A percentile compares a stretch with the other conserved stretches of the same genome.
phyloP scores from a whole-genome alignment of 805 yeast species.

The Cyberlindnera saturnus region DNA sequence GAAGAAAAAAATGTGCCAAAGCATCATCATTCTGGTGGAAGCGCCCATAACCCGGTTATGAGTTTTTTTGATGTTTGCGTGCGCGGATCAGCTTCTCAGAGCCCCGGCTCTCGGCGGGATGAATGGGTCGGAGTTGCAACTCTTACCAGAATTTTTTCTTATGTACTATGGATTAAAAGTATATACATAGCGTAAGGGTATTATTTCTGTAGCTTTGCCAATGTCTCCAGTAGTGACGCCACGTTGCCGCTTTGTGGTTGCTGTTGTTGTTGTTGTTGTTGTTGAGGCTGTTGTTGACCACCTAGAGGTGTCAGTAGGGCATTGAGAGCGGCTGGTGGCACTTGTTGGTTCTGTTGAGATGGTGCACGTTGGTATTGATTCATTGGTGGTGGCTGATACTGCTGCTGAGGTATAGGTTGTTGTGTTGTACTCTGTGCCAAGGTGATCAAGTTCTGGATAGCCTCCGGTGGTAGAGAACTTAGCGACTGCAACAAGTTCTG shows the following conservation, averaged over 20 bases:
- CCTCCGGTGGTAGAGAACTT: conserved; percentile 6
- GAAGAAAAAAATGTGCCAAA: background rate
- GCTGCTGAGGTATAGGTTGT: conserved; percentile 5
- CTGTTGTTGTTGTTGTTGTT: conserved; percentile 5
- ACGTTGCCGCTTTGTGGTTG: conserved; percentile 21
- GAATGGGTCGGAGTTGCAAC: no score
- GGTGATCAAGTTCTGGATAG: conserved; percentile 5
- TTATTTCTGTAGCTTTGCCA: conserved; percentile 29
- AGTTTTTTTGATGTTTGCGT: background rate
- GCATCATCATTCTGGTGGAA: conserved; percentile 1
- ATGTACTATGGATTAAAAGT: no score
- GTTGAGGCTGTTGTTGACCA: conserved; percentile 5
- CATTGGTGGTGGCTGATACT: background rate
- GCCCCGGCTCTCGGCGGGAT: no score
- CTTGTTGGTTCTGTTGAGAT: conserved; percentile 8
- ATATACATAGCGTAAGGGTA: no score
- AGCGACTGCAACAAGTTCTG: conserved; percentile 1
- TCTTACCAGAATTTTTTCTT: no score
- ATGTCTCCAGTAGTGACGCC: conserved; percentile 31
- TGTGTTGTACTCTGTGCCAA: conserved; percentile 4
- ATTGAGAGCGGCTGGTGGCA: conserved; percentile 7
- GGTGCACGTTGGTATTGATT: background rate
- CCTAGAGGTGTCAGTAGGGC: conserved; percentile 2
- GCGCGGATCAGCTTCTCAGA: no score
- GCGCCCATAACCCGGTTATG: conserved; percentile 5